Conservation (phyloP, 176 grass and related monocot species). For the Elymus sibiricus region DNA sequence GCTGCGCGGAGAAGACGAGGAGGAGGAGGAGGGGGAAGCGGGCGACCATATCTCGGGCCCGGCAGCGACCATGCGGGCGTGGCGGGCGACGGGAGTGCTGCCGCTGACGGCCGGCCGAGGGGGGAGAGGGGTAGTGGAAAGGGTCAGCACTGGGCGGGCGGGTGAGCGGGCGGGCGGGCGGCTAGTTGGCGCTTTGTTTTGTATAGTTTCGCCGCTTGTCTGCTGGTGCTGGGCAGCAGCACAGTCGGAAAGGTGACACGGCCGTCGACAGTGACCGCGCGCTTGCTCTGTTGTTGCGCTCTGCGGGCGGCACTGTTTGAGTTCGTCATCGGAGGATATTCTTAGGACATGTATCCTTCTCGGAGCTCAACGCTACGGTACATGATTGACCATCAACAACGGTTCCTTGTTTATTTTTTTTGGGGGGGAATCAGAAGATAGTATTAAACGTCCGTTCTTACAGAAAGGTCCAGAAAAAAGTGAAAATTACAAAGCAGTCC, state of each 20-base stretch:
- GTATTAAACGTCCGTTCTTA: too few species aligned
- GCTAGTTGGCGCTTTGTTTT: constrained; percentile 41
- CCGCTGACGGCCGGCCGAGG: constrained; percentile 34
- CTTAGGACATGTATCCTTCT: constrained; percentile 7
- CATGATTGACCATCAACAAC: not conserved
- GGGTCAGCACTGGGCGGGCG: constrained; percentile 34
- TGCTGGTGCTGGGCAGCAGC: constrained; percentile 33
- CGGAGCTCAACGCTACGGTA: constrained; percentile 3
- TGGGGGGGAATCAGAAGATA: too few species aligned
- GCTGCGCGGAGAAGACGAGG: constrained; percentile 9
- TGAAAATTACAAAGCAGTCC: too few species aligned
- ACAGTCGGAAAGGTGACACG: not conserved
- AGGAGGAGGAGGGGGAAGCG: constrained; percentile 8
- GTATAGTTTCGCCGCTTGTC: constrained; percentile 38
- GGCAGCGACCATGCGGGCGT: not conserved
- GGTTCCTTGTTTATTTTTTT: too few species aligned
- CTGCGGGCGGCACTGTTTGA: not conserved
- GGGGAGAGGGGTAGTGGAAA: constrained; percentile 24
- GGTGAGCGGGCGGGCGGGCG: not conserved
- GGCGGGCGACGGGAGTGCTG: constrained; percentile 2
- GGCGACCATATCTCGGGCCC: constrained; percentile 36
- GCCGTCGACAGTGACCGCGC: constrained; percentile 34
- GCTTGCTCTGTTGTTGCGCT: not conserved
- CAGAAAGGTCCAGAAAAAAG: too few species aligned
- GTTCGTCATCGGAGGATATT: constrained; percentile 41